Evolutionary conservation across 192 early-diverging fungal species (phyloP), one percentile per base, ranked within the genome.

Genomic region (Phycomyces nitens): DNA sequence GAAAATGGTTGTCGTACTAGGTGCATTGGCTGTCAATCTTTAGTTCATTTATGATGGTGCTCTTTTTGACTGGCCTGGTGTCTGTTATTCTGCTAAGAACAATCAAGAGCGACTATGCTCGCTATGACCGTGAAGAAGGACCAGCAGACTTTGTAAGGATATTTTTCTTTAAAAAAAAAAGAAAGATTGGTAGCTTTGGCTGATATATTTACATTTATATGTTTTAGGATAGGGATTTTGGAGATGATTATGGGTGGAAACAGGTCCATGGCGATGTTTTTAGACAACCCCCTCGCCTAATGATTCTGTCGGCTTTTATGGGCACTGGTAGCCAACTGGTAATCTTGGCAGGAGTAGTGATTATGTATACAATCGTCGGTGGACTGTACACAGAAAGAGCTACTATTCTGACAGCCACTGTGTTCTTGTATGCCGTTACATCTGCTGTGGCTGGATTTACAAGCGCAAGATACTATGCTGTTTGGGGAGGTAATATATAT

Each of bases 211-310:
- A 14, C 3, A 20, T 8, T 49, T 61, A 8, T 12, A 5, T 39
- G 29, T 18, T 16, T 24, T 54, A 53, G 53, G 88, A 89, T 57
- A 77, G 83, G 24, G 87, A 91, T 64, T 67, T 91, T 15, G 87
- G 84, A 7, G 92, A 93, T 62, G 92, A 94, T 41, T 93, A 86
- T 78, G 92, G 92, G 4, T 94, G 92, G 92, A 94, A 93, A 69
- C 89, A 88, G 71, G 83, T 94, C 7, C 92, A 94, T 51, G 89
- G 88, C 15, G 92, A 94, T 69, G 91, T 94, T 9, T 94, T 94
- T 73, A 78, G 92, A 56, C 78, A 87, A 7, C 89, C 92, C 14
- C 62, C 78, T 18, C 79, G 76, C 21, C 72, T 88, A 20, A 81
- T 86, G 58, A 61, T 86, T 0, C 76, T 94, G 54, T 80, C 86